Evolutionary conservation across 2,329 filamentous ascomycete species (phyloP), one percentile per base, ranked within the genome.

Genomic region (Diplodia sapinea): DNA sequence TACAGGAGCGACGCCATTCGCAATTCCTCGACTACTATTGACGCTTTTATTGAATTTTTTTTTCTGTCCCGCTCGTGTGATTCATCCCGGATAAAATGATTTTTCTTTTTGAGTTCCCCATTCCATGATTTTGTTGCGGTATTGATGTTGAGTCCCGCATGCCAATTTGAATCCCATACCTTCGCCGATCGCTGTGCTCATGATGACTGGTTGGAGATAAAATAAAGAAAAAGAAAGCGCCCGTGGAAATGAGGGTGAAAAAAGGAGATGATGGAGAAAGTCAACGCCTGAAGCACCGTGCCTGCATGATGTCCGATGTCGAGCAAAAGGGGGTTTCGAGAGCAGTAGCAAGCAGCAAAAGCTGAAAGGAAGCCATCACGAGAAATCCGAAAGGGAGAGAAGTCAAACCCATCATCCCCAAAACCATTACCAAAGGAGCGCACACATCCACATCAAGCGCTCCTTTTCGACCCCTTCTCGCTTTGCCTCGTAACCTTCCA

Each of bases 111-210:
- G n/a, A 47, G 3, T n/a, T 12, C 43, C 43, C 43, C 40, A 17
- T 47, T 8, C 43, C 33, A 36, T 36, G 33, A 36, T 9, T 36
- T 36, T 36, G 33, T 9, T 3, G 33, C 3, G 9, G 3, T 11
- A 0, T 11, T 9, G 43, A 47, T 47, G 8, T 20, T 47, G 43
- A 20, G 13, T n/a, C 43, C 33, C 9, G 7, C 50, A 20, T 26
- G 54, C 55, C 55, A 26, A 59, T 59, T 59, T 59, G 17, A 31
- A 56, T n/a, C 15, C 26, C 15, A 29, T 38, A 20, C 55, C 38
- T 26, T 59, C 55, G 55, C 55, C 55, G 31, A 40, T 43, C 55
- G 55, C 55, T 59, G 55, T 59, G 55, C 55, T 38, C 55, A 59
- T 59, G 55, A 59, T 38, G 54, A 56, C 36, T 23, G 31, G 38